These are phyloP conservation scores for Aspergillus quadrilineatus DNA, from an alignment of 2,329 filamentous ascomycete species.

Conservation along the genomic window DNA sequence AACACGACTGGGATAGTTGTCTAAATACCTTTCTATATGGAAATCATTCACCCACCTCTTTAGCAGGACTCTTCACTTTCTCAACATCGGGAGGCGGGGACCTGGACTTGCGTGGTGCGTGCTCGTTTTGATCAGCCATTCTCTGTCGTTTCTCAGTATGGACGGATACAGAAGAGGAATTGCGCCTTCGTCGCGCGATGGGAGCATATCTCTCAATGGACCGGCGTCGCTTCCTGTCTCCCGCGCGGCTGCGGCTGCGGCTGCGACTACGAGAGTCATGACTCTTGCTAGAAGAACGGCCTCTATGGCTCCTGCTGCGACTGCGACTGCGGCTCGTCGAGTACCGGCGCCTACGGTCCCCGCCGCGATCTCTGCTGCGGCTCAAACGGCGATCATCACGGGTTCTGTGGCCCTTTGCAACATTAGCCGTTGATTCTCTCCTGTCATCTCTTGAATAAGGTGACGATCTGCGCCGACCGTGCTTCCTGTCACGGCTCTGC, in stretches of 20 bases:
- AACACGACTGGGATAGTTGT: conserved; percentile 11
- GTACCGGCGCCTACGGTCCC: conserved; percentile 30
- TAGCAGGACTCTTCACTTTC: conserved; percentile 25
- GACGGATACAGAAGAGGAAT: conserved; percentile 44
- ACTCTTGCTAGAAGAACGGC: conserved; percentile 34
- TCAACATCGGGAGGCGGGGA: conserved; percentile 21
- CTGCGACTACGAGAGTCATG: conserved; percentile 31
- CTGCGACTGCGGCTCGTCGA: conserved; percentile 26
- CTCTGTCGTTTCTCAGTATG: conserved; percentile 44
- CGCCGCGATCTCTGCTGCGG: conserved; percentile 22
- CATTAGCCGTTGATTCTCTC: conserved; percentile 50
- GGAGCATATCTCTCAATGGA: conserved; percentile 49
- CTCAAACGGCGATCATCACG: conserved; percentile 42
- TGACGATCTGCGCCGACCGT: conserved; percentile 44
- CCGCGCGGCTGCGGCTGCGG: conserved; percentile 22
- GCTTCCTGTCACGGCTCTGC: conserved; percentile 25
- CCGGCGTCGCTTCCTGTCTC: conserved; percentile 43
- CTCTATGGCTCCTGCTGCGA: conserved; percentile 25
- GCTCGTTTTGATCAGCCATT: conserved; percentile 39
- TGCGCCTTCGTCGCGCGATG: conserved; percentile 41
- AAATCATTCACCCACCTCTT: conserved; percentile 35
- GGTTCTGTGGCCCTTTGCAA: conserved; percentile 46
- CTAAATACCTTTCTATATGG: conserved; percentile 13
- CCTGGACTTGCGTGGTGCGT: conserved; percentile 25
- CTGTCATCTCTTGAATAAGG: conserved; percentile 43